Evolutionary conservation across 176 grass and related monocot species (phyloP).

Genomic region (Guadua angustifolia): DNA sequence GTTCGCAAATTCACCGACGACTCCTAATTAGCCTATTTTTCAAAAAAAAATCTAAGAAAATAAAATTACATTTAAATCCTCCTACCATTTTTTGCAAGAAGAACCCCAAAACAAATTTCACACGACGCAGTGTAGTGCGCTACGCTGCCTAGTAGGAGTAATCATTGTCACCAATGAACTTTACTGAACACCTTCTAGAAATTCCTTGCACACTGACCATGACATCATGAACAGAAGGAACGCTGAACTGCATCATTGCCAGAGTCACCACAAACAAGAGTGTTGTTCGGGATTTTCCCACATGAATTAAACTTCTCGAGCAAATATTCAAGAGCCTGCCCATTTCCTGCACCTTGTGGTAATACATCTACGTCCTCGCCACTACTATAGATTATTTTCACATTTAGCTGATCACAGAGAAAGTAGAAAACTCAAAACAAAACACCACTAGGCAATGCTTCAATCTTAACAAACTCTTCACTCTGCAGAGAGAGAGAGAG

Average conservation of each 20-base stretch:
- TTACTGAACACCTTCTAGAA: slow-evolving; percentile 21
- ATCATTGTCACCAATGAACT: slow-evolving; percentile 1
- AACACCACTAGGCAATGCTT: background rate
- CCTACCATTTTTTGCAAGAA: too few relatives aligned
- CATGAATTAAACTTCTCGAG: slow-evolving; percentile 68
- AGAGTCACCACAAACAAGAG: slow-evolving; percentile 92
- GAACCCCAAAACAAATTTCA: too few relatives aligned
- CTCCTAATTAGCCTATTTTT: too few relatives aligned
- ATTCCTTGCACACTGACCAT: slow-evolving; percentile 67
- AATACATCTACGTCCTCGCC: slow-evolving; percentile 79
- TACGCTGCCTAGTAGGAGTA: background rate
- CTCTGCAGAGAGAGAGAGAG: background rate
- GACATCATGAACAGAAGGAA: slow-evolving; percentile 75
- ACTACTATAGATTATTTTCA: slow-evolving; percentile 89
- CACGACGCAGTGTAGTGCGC: too few relatives aligned
- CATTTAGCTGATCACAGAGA: slow-evolving; percentile 68
- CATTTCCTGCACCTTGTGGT: slow-evolving; percentile 82
- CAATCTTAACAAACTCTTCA: background rate
- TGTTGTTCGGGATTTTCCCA: slow-evolving; percentile 65
- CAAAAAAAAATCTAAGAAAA: too few relatives aligned
- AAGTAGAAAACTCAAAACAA: slow-evolving; percentile 12
- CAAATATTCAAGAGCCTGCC: slow-evolving; percentile 85
- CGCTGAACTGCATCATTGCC: slow-evolving; percentile 88
- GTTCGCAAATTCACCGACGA: too few relatives aligned
- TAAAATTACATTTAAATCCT: too few relatives aligned